Conservation (phyloP, 352 stramenopile species). For the Blastocystis sp. region DNA sequence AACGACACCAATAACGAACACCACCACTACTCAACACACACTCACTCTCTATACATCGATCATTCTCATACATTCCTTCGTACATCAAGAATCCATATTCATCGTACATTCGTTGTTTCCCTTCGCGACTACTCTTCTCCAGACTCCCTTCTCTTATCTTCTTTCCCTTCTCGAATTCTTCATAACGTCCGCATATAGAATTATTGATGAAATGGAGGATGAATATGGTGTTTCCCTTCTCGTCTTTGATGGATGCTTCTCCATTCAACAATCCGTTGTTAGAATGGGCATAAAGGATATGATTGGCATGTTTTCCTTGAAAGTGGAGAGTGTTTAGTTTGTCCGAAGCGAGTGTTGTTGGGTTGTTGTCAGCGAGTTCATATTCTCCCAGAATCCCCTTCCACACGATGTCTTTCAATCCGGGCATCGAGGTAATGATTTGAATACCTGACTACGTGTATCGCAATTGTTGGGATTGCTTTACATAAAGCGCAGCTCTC, state of each 20-base stretch:
- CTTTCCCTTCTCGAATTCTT: background rate
- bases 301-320: background rate
- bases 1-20: no score
- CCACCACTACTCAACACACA: background rate
- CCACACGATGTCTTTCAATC: background rate
- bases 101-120: background rate
- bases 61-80: background rate
- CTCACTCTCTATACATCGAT: background rate
- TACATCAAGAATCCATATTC: background rate
- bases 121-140: background rate
- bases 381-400: slow-evolving; percentile 7
- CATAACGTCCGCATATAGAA: background rate
- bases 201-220: background rate
- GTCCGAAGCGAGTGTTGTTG: background rate
- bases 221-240: background rate
- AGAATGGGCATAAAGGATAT: background rate
- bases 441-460: no score
- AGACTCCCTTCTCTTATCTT: background rate
- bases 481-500: no score
- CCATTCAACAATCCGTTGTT: slow-evolving; percentile 32
- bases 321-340: background rate
- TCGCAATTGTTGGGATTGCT: no score
- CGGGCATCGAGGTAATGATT: background rate
- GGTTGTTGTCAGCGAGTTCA: background rate
- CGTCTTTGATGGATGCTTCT: background rate